Percentiles rank a stretch among this genome's conserved stretches.
Evolutionary conservation across 306 rosid species (phyloP).

Genomic region (Quercus cerris): DNA sequence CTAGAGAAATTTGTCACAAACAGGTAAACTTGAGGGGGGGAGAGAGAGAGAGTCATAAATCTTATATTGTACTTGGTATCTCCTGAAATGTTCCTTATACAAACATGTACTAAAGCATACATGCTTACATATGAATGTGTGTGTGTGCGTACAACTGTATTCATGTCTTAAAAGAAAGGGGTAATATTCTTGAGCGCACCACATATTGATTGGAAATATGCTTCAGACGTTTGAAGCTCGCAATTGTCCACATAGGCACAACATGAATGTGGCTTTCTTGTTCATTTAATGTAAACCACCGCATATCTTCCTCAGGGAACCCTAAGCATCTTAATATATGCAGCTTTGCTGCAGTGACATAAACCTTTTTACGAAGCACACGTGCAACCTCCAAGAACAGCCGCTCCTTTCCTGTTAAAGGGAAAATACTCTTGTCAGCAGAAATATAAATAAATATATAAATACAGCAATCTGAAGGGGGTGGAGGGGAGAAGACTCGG

Average conservation of each 20-base stretch:
- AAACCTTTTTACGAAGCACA: conserved; percentile 70
- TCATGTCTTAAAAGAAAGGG: neutral
- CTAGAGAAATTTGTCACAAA: neutral
- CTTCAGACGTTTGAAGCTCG: conserved; percentile 91
- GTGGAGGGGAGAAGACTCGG: neutral
- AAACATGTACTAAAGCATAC: too few relatives aligned
- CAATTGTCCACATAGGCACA: conserved; percentile 93
- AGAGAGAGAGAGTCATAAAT: neutral
- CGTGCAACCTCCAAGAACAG: conserved; percentile 95
- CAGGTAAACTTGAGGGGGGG: neutral
- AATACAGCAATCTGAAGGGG: neutral
- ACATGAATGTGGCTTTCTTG: conserved; percentile 90
- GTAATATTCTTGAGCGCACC: conserved; percentile 39
- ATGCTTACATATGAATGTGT: too few relatives aligned
- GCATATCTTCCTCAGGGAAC: conserved; percentile 75
- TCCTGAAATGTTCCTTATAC: too few relatives aligned
- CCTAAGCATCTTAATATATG: conserved; percentile 76
- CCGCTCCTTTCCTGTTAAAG: conserved; percentile 78
- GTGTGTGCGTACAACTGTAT: neutral
- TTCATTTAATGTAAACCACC: conserved; percentile 81
- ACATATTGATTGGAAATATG: conserved; percentile 71
- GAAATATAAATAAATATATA: neutral
- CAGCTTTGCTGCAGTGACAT: conserved; percentile 74
- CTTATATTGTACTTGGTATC: neutral
- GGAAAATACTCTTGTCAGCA: neutral